phyloP scores from a whole-genome alignment of 2,329 filamentous ascomycete genomes.

The Colletotrichum gloeosporioides region DNA sequence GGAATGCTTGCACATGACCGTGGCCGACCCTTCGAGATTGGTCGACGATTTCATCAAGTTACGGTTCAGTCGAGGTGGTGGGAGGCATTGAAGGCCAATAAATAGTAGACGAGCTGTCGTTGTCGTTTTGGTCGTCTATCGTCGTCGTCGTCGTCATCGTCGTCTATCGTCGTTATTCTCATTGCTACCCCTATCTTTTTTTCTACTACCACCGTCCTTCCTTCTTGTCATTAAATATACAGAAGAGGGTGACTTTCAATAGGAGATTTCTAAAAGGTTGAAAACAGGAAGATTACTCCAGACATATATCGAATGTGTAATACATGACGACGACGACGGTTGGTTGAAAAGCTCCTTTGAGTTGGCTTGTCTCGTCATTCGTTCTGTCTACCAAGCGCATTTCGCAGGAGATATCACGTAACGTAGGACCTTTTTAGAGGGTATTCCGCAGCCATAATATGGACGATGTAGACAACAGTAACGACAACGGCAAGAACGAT shows the following conservation, averaged over 20 bases:
- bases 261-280: no score
- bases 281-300: background rate
- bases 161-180: no score
- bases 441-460: background rate
- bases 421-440: background rate
- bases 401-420: background rate
- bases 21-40: background rate
- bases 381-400: background rate
- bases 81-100: no score
- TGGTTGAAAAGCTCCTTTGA: background rate
- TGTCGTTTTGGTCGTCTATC: no score
- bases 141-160: no score
- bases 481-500: background rate
- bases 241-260: no score
- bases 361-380: background rate
- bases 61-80: background rate
- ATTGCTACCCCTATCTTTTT: rapidly evolving
- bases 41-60: background rate
- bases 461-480: background rate
- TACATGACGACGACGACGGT: background rate
- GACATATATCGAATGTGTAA: background rate
- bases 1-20: background rate
- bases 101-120: background rate
- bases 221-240: no score
- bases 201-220: no score